phyloP scores from a whole-genome alignment of 2,329 filamentous ascomycete genomes.

The Cordyceps militaris region DNA sequence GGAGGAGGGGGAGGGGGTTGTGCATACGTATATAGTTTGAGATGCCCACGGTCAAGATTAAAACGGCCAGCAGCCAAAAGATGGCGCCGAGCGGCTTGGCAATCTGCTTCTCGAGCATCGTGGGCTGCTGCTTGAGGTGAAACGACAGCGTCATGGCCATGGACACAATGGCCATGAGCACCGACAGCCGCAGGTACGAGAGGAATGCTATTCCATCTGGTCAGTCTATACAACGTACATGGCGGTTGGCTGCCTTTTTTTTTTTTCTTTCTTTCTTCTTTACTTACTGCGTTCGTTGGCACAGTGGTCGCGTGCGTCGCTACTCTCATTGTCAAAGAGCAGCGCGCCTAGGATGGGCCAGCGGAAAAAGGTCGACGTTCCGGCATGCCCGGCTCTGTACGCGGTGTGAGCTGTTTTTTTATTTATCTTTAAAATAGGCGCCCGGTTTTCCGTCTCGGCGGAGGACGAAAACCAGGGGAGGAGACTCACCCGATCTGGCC shows the following conservation, averaged over 20 bases:
- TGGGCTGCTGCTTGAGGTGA: conserved; percentile 71
- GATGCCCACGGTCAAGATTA: conserved; percentile 70
- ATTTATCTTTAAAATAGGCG: background rate
- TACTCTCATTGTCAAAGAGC: conserved; percentile 66
- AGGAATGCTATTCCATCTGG: conserved; percentile 55
- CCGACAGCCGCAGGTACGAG: conserved; percentile 79
- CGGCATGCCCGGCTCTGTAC: conserved; percentile 19
- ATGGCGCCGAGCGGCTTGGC: conserved; percentile 77
- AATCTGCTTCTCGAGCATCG: conserved; percentile 63
- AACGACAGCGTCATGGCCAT: conserved; percentile 91
- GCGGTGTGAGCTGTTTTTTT: background rate
- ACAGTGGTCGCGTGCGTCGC: conserved; percentile 70
- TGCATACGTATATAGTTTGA: conserved; percentile 74
- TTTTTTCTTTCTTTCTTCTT: too few species aligned
- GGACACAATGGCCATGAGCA: conserved; percentile 86
- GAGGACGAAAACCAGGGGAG: background rate
- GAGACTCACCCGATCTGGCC: conserved; percentile 31
- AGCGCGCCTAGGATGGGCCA: conserved; percentile 60
- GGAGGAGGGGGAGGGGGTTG: background rate
- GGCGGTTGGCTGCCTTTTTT: background rate
- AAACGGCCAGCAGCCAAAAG: conserved; percentile 77
- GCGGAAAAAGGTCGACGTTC: conserved; percentile 44
- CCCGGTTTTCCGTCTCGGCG: background rate
- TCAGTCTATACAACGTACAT: background rate
- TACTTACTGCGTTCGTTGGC: conserved; percentile 68